Evolutionary conservation across 768 basidiomycete species (phyloP).

Genomic region (Hydnomerulius pinastri): DNA sequence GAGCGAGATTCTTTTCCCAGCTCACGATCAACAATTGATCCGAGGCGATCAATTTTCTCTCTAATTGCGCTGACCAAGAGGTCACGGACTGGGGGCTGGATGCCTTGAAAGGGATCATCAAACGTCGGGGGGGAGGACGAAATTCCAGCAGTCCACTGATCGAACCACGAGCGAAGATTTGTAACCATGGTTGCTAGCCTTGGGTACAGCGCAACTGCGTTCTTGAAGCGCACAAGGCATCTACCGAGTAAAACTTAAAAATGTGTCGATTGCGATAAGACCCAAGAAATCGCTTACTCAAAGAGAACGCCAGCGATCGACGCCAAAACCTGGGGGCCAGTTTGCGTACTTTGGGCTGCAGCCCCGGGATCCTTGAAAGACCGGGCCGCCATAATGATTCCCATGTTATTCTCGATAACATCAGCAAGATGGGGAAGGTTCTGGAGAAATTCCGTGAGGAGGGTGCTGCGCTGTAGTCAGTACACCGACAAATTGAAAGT

Average conservation of each 20-base stretch:
- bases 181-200: slow-evolving; percentile 42
- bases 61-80: slow-evolving; percentile 36
- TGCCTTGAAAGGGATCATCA: slow-evolving; percentile 41
- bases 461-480: slow-evolving; percentile 33
- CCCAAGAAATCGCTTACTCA: slow-evolving; percentile 42
- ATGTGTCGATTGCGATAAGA: slow-evolving; percentile 20
- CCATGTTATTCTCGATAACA: slow-evolving; percentile 44
- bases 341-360: slow-evolving; percentile 13
- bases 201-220: slow-evolving; percentile 48
- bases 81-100: slow-evolving; percentile 33
- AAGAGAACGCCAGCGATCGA: slow-evolving; percentile 49
- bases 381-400: slow-evolving; percentile 25
- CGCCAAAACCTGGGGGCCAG: slow-evolving; percentile 45
- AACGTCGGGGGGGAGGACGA: slow-evolving; percentile 41
- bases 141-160: slow-evolving; percentile 48
- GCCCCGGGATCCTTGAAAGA: slow-evolving; percentile 35
- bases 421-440: slow-evolving; percentile 45
- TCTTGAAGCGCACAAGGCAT: slow-evolving; percentile 60
- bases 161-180: slow-evolving; percentile 46
- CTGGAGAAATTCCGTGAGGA: slow-evolving; percentile 47
- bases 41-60: slow-evolving; percentile 33
- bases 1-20: slow-evolving; percentile 35
- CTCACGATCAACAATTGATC: slow-evolving; percentile 54
- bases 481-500: slow-evolving; percentile 11
- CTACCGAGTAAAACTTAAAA: slow-evolving; percentile 31